phyloP scores from a whole-genome alignment of 352 stramenopile genomes.

The Phytophthora chlamydospora region DNA sequence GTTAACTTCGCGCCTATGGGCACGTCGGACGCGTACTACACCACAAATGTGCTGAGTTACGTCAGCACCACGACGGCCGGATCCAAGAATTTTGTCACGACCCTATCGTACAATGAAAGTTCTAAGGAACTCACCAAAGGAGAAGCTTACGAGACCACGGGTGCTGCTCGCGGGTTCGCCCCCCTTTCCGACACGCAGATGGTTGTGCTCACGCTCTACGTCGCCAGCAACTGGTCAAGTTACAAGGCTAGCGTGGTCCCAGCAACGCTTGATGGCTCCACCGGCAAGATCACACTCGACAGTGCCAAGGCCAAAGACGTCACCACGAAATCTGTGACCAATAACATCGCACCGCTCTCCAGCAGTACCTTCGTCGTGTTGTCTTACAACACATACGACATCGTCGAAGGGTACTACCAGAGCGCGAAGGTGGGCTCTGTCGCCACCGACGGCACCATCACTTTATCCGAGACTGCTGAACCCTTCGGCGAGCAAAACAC shows the following conservation, averaged over 20 bases:
- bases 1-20: slow-evolving; percentile 61
- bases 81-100: slow-evolving; percentile 52
- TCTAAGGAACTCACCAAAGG: slow-evolving; percentile 44
- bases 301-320: slow-evolving; percentile 30
- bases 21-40: slow-evolving; percentile 36
- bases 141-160: slow-evolving; percentile 1
- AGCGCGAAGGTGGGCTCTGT: slow-evolving; percentile 47
- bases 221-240: neutral
- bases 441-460: slow-evolving; percentile 36
- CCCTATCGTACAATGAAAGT: slow-evolving; percentile 34
- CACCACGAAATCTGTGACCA: slow-evolving; percentile 36
- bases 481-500: slow-evolving; percentile 46
- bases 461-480: slow-evolving; percentile 29
- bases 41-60: slow-evolving; percentile 64
- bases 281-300: slow-evolving; percentile 20
- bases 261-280: slow-evolving; percentile 29
- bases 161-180: slow-evolving; percentile 53
- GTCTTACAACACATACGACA: slow-evolving; percentile 53
- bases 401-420: slow-evolving; percentile 35
- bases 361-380: slow-evolving; percentile 46
- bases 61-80: slow-evolving; percentile 23
- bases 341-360: slow-evolving; percentile 46
- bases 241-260: slow-evolving; percentile 36
- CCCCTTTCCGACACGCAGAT: slow-evolving; percentile 63
- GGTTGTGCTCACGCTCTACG: slow-evolving; percentile 34